Conservation (phyloP, 768 basidiomycete genomes). For the Lyophyllum semitale region DNA sequence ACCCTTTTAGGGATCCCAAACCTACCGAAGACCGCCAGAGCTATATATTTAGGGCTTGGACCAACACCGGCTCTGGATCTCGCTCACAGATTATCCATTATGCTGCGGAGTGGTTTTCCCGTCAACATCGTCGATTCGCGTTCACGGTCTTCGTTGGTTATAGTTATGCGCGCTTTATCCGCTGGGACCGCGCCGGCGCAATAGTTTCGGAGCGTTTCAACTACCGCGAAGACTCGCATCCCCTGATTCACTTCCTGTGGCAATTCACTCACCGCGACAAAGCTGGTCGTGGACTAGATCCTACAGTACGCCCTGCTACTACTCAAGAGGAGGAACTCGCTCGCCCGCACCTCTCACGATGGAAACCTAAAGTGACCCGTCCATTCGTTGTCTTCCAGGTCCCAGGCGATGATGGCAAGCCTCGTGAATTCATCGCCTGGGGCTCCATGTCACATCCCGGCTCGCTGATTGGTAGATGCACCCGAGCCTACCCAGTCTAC, state of each 20-base stretch:
- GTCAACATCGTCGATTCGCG: conserved; percentile 29
- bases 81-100: conserved; percentile 26
- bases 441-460: conserved; percentile 3
- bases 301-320: conserved; percentile 19
- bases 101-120: conserved; percentile 19
- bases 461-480: conserved; percentile 15
- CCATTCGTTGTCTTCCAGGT: conserved; percentile 11
- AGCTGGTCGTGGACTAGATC: conserved; percentile 26
- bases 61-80: background rate
- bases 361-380: conserved; percentile 1
- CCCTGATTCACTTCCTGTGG: conserved; percentile 30
- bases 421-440: conserved; percentile 16
- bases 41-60: background rate
- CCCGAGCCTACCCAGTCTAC: conserved; percentile 17
- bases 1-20: conserved; percentile 13
- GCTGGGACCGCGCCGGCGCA: conserved; percentile 33
- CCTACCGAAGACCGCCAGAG: background rate
- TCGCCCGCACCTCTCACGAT: background rate
- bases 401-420: background rate
- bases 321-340: conserved; percentile 2
- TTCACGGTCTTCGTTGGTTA: conserved; percentile 30
- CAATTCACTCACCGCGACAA: conserved; percentile 20
- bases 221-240: conserved; percentile 14
- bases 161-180: conserved; percentile 27
- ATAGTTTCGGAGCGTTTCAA: conserved; percentile 30